phyloP scores from a whole-genome alignment of 2,329 filamentous ascomycete genomes.

The Gnomoniopsis smithogilvyi region DNA sequence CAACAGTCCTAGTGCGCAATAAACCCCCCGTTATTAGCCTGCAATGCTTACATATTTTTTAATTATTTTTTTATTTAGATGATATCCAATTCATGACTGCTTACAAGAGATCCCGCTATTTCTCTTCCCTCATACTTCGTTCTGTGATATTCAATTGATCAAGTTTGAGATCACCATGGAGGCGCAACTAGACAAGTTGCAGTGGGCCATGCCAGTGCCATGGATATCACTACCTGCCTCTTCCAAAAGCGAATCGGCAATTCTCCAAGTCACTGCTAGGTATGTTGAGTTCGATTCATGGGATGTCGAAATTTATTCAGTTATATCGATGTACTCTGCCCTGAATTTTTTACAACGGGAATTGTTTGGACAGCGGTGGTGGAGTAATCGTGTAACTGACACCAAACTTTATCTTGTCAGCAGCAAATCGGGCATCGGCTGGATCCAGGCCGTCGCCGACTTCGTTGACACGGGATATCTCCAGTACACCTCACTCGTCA shows the following conservation, averaged over 20 bases:
- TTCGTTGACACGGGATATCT: conserved; percentile 5
- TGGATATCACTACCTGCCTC: neutral
- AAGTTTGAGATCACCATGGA: neutral
- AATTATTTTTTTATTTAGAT: neutral
- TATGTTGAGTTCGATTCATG: neutral
- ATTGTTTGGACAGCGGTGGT: neutral
- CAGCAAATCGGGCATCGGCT: conserved; percentile 10
- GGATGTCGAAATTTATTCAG: too few relatives aligned
- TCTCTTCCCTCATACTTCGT: neutral
- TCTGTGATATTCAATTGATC: neutral
- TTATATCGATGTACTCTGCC: too few relatives aligned
- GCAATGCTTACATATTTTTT: too few relatives aligned
- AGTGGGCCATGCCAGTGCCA: neutral
- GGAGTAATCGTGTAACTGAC: neutral
- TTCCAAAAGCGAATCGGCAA: neutral
- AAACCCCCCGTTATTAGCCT: too few relatives aligned
- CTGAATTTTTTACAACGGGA: neutral
- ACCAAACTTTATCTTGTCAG: neutral
- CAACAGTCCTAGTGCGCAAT: neutral
- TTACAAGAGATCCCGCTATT: neutral
- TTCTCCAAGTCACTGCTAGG: neutral
- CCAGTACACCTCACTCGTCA: conserved; percentile 6
- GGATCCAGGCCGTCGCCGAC: conserved; percentile 4
- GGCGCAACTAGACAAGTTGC: neutral
- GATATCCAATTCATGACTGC: neutral